A percentile compares a stretch with the other conserved stretches of the same genome.
Conservation (phyloP, 176 grass and related monocot genomes). For the Paspalum notatum region DNA sequence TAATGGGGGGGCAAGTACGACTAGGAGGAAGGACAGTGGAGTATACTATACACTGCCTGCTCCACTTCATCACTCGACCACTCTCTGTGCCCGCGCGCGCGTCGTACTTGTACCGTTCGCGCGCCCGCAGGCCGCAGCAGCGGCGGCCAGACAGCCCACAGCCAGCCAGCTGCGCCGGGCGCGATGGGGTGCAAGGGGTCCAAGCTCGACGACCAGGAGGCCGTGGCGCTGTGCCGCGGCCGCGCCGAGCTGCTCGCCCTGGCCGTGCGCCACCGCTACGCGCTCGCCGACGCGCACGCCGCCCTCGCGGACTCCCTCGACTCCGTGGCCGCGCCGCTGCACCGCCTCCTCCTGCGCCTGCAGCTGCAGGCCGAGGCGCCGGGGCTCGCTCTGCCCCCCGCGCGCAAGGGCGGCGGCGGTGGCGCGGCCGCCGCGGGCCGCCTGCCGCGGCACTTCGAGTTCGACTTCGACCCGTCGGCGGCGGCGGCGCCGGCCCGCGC, state of each 20-base stretch:
- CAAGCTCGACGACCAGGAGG: slow-evolving; percentile 80
- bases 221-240: slow-evolving; percentile 73
- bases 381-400: slow-evolving; percentile 22
- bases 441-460: neutral
- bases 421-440: neutral
- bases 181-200: slow-evolving; percentile 87
- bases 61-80: neutral
- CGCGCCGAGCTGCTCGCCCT: slow-evolving; percentile 71
- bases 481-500: neutral
- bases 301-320: slow-evolving; percentile 64
- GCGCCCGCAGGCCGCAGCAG: neutral
- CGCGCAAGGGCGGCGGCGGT: slow-evolving; percentile 22
- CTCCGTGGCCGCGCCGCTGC: slow-evolving; percentile 60
- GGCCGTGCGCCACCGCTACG: slow-evolving; percentile 81
- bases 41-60: neutral
- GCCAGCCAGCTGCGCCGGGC: neutral
- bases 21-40: neutral
- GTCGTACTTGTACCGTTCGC: neutral
- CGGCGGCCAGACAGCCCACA: no score
- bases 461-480: neutral
- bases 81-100: neutral
- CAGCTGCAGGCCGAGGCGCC: neutral
- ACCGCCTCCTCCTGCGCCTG: slow-evolving; percentile 59
- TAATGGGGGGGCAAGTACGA: slow-evolving; percentile 18
- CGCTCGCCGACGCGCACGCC: slow-evolving; percentile 69